Evolutionary conservation across 1,284 basidiomycete species (phyloP).

Genomic region (Ceratobasidium sp.): DNA sequence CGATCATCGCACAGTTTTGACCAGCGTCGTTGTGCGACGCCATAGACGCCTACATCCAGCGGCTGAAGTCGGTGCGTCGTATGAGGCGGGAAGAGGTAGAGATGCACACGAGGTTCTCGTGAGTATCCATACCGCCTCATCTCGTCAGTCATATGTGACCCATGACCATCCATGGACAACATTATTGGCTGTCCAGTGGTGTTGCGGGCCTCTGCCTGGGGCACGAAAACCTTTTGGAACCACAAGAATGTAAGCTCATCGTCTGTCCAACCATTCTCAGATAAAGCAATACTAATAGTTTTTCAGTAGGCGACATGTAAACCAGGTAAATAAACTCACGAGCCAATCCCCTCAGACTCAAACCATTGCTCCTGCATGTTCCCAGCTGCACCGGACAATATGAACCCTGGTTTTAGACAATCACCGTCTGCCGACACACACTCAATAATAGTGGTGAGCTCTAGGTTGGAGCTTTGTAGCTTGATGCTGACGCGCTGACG

Average conservation of each 20-base stretch:
- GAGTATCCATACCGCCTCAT: slow-evolving; percentile 11
- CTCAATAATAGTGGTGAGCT: slow-evolving; percentile 56
- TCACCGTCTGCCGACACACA: slow-evolving; percentile 55
- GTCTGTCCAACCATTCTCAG: slow-evolving; percentile 57
- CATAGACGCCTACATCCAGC: slow-evolving; percentile 43
- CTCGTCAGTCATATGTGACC: slow-evolving; percentile 52
- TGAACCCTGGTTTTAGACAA: slow-evolving; percentile 50
- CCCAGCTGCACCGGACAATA: slow-evolving; percentile 51
- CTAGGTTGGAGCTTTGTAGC: slow-evolving; percentile 50
- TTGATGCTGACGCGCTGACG: slow-evolving; percentile 48
- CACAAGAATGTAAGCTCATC: slow-evolving; percentile 47
- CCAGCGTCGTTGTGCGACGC: slow-evolving; percentile 31
- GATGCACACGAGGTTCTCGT: background rate
- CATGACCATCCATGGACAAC: slow-evolving; percentile 59
- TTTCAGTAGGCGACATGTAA: background rate
- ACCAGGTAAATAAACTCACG: slow-evolving; percentile 30
- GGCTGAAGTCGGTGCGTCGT: slow-evolving; percentile 46
- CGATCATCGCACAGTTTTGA: background rate
- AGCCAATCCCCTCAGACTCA: slow-evolving; percentile 16
- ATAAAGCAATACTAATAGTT: slow-evolving; percentile 48
- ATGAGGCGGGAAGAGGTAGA: slow-evolving; percentile 41
- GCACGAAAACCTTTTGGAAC: slow-evolving; percentile 54
- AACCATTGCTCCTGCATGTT: slow-evolving; percentile 49
- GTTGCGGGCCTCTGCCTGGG: slow-evolving; percentile 49
- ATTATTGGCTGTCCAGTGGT: slow-evolving; percentile 50